Evolutionary conservation across 768 basidiomycete species (phyloP).

Genomic region (Galerina marginata): DNA sequence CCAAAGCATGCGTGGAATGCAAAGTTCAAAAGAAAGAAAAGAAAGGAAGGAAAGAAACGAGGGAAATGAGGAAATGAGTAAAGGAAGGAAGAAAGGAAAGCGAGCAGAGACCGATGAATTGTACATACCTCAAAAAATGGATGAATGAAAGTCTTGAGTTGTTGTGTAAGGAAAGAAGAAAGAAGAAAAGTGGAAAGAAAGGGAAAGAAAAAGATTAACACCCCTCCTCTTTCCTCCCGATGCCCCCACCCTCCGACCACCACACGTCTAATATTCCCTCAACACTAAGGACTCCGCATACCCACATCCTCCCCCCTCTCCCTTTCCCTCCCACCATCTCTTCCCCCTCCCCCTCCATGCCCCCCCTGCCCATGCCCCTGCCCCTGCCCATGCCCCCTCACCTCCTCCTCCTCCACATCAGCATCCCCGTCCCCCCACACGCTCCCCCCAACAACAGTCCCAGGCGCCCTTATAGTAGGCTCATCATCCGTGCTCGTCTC

Average conservation of each 20-base stretch:
- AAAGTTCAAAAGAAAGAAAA: not conserved
- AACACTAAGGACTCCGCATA: not conserved
- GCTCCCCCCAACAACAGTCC: conserved; percentile 26
- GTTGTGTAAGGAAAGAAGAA: not conserved
- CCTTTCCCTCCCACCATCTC: not conserved
- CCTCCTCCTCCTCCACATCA: too few species aligned
- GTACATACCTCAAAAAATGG: not conserved
- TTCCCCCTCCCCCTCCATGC: not conserved
- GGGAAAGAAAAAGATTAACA: not conserved
- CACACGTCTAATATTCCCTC: too few species aligned
- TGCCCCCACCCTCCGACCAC: too few species aligned
- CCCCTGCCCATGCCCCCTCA: too few species aligned
- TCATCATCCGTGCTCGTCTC: conserved; percentile 36
- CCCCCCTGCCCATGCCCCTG: not conserved
- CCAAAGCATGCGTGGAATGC: not conserved
- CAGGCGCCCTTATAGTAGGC: conserved; percentile 30
- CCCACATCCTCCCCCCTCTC: not conserved
- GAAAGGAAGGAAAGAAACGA: not conserved
- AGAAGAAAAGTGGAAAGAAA: not conserved
- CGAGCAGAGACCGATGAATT: not conserved
- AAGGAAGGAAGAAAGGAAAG: not conserved
- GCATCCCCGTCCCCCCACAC: conserved; percentile 28
- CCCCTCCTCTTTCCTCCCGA: too few species aligned
- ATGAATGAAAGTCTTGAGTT: not conserved
- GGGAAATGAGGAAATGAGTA: too few species aligned